A percentile compares a stretch with the other conserved stretches of the same genome.
phyloP scores from a whole-genome alignment of 2,329 filamentous ascomycete genomes.

The Penicillium thymicola region DNA sequence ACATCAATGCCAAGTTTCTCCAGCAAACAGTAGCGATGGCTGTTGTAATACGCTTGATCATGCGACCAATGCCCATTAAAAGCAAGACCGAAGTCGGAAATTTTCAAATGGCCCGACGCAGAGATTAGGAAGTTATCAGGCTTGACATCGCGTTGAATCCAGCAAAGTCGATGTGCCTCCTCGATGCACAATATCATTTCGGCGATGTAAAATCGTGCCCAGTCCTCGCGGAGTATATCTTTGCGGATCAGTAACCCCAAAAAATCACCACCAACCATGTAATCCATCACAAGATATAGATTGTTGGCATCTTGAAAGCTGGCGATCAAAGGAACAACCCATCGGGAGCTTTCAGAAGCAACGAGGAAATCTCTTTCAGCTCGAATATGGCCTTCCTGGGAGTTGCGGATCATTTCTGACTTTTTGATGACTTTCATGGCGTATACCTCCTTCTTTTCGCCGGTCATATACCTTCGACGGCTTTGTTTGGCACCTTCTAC shows the following conservation, averaged over 20 bases:
- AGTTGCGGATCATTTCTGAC: conserved; percentile 83
- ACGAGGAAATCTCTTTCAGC: conserved; percentile 92
- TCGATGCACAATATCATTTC: conserved; percentile 97
- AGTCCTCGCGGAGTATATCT: conserved; percentile 73
- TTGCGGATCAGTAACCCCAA: conserved; percentile 81
- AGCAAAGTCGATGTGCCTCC: conserved; percentile 80
- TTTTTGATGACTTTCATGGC: conserved; percentile 98
- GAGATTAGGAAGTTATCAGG: conserved; percentile 96
- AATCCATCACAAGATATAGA: conserved; percentile 95
- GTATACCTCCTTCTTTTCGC: conserved; percentile 61
- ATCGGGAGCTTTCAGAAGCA: conserved; percentile 78
- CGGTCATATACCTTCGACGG: conserved; percentile 31
- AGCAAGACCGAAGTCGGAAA: conserved; percentile 92
- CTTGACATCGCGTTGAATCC: conserved; percentile 95
- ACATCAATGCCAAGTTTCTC: conserved; percentile 72
- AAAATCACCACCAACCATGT: conserved; percentile 96
- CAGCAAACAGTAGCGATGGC: conserved; percentile 74
- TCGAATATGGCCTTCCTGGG: conserved; percentile 86
- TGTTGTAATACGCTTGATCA: conserved; percentile 80
- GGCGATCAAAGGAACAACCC: conserved; percentile 82
- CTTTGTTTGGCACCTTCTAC: conserved; percentile 21
- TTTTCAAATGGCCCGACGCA: conserved; percentile 83
- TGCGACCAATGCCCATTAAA: conserved; percentile 96
- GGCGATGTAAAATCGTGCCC: conserved; percentile 82
- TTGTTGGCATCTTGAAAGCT: conserved; percentile 84